These are phyloP conservation scores for Picochlorum sp. DNA, from an alignment of 139 green algal genomes.

Conservation along the genomic window DNA sequence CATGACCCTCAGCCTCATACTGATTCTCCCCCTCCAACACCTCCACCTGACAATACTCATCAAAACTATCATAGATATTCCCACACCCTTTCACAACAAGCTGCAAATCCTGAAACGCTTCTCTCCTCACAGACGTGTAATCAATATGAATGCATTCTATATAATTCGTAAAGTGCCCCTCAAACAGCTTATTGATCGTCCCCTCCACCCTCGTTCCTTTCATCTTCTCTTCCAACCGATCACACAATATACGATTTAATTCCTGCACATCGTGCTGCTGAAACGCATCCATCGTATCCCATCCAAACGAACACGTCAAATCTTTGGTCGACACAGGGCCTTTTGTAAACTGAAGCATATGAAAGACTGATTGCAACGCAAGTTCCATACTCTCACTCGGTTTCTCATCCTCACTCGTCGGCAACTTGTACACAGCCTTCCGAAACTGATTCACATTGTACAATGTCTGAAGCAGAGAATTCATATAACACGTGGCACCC, in stretches of 20 bases:
- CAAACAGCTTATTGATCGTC: conserved; percentile 87
- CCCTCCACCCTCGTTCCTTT: conserved; percentile 91
- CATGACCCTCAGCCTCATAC: conserved; percentile 87
- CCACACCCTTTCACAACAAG: conserved; percentile 93
- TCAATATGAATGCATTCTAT: conserved; percentile 92
- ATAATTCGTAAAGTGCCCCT: conserved; percentile 82
- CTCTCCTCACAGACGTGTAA: conserved; percentile 75
- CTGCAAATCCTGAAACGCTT: conserved; percentile 84
- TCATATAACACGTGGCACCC: conserved; percentile 99
- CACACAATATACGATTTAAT: conserved; percentile 90
- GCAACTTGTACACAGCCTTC: conserved; percentile 96
- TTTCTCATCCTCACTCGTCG: conserved; percentile 73
- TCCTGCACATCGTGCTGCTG: conserved; percentile 99
- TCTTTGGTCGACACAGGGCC: conserved; percentile 82
- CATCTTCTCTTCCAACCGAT: conserved; percentile 98
- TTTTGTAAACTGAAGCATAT: conserved; percentile 84
- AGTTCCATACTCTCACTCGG: conserved; percentile 73
- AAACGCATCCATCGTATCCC: conserved; percentile 87
- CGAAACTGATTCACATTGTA: conserved; percentile 90
- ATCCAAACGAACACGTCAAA: conserved; percentile 94
- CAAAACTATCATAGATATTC: conserved; percentile 69
- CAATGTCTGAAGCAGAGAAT: conserved; percentile 94
- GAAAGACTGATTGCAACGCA: conserved; percentile 94
- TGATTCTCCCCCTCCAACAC: conserved; percentile 81
- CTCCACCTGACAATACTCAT: conserved; percentile 75